Conservation (phyloP, 805 yeast genomes). For the Candida patagonica region DNA sequence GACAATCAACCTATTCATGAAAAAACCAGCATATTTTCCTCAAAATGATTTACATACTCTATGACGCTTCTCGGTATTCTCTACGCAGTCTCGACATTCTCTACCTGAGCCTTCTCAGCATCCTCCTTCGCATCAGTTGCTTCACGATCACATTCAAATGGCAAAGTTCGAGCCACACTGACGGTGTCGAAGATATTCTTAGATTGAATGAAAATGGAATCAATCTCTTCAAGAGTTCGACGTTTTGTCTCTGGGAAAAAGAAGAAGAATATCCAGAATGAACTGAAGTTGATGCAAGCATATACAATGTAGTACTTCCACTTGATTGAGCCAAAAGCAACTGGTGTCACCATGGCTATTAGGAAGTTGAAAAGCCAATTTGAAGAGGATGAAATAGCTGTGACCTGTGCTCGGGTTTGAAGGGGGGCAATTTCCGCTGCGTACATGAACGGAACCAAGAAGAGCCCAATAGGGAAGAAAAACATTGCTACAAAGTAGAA, state of each 20-base stretch:
- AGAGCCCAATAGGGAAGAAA: slow-evolving; percentile 75
- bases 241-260: slow-evolving; percentile 57
- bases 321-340: slow-evolving; percentile 53
- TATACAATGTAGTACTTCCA: slow-evolving; percentile 81
- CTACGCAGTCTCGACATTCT: too few relatives aligned
- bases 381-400: slow-evolving; percentile 56
- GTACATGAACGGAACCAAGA: slow-evolving; percentile 75
- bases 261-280: slow-evolving; percentile 33
- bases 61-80: too few relatives aligned
- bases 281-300: slow-evolving; percentile 66
- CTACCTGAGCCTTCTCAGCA: too few relatives aligned
- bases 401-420: slow-evolving; percentile 68
- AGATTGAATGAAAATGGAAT: slow-evolving; percentile 24
- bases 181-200: too few relatives aligned
- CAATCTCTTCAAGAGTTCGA: slow-evolving; percentile 49
- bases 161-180: too few relatives aligned
- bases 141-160: too few relatives aligned
- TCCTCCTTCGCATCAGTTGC: too few relatives aligned
- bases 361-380: slow-evolving; percentile 43
- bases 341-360: slow-evolving; percentile 68
- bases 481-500: slow-evolving; percentile 66
- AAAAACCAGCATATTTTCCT: too few relatives aligned
- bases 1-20: too few relatives aligned
- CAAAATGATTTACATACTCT: too few relatives aligned
- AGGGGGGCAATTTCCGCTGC: slow-evolving; percentile 78